phyloP scores from a whole-genome alignment of 169 alveolate genomes.

The Eimeria acervulina region DNA sequence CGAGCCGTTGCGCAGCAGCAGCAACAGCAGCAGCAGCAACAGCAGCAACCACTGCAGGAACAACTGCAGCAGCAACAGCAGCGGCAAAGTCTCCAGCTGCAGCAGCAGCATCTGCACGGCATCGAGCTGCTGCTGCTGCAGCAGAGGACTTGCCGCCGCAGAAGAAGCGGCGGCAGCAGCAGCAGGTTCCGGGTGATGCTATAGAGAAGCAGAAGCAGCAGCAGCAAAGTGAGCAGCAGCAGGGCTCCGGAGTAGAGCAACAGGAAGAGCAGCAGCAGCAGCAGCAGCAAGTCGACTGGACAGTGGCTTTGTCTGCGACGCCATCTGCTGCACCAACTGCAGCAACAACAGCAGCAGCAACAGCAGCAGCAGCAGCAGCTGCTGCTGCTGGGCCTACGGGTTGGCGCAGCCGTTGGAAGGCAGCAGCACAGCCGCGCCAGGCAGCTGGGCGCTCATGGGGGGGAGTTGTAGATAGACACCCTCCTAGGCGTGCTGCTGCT shows the following conservation, averaged over 20 bases:
- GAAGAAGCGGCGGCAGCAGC: constrained; percentile 36
- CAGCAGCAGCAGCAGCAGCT: no score
- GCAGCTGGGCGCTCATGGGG: background rate
- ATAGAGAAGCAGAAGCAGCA: constrained; percentile 21
- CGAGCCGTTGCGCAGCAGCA: background rate
- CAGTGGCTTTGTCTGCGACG: background rate
- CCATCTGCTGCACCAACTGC: background rate
- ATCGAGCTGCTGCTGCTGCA: constrained; percentile 23
- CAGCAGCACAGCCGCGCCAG: constrained; percentile 55
- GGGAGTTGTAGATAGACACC: background rate
- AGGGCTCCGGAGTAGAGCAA: background rate
- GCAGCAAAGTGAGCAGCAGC: constrained; percentile 8
- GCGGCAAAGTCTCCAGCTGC: constrained; percentile 21
- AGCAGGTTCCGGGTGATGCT: no score
- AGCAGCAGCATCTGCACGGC: constrained; percentile 4
- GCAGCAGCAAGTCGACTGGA: constrained; percentile 35
- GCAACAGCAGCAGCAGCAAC: no score
- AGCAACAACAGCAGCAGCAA: background rate
- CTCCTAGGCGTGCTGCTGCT: constrained; percentile 26
- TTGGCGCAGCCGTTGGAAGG: constrained; percentile 11
- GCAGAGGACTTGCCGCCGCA: background rate
- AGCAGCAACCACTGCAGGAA: background rate
- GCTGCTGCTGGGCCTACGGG: no score
- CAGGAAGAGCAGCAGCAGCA: constrained; percentile 48
- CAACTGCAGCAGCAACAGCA: background rate